Evolutionary conservation across 1,139 yeast genomes (phyloP), one percentile per base, ranked within the genome.

Genomic region (Nadsonia starkeyi-henricii): DNA sequence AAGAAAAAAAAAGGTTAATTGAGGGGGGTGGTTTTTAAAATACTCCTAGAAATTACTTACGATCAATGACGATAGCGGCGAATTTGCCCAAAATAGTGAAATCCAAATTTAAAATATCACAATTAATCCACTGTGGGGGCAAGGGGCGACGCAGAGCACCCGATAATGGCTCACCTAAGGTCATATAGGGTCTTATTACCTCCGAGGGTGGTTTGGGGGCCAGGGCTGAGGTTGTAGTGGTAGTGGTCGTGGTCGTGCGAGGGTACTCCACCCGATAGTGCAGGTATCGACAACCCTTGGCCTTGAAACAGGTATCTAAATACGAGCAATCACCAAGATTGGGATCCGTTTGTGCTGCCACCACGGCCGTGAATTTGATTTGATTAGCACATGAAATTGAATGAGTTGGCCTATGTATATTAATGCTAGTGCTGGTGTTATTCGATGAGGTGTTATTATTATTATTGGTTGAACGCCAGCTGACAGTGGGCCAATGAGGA

Each of bases 301-400:
- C 75, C 63, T 88, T 86, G 65, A 85, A 95, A 59, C 97, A 89
- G 1, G 96, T 88, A 61, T 89, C 96, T 53, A 89, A 71, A 59
- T 89, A 89, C 3, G 96, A 88, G 59, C 97, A 89, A 62, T 89
- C 96, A 0, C 96, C 97, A n/a, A 85, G 63, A 20, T 71, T 66
- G 1, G 65, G 51, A 58, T 89, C 96, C 0, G 96, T 79, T 49
- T 72, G 75, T 20, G 54, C 42, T 41, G 58, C 51, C 15, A 63
- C 47, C 12, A 62, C 52, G 1, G 60, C 57, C 51, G 64, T 64
- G 46, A 66, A 62, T 46, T 66, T 69, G 28, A 67, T 58, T 44
- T 62, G 64, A 42, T 54, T 15, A n/a, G n/a, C 28, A 30, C 48
- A 46, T 23, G 28, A 5, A 5, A 9, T 5, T 9, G 28, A 5